A percentile compares a stretch with the other conserved stretches of the same genome.
Evolutionary conservation across 2,329 filamentous ascomycete species (phyloP).

Genomic region (Curvularia hawaiiensis): DNA sequence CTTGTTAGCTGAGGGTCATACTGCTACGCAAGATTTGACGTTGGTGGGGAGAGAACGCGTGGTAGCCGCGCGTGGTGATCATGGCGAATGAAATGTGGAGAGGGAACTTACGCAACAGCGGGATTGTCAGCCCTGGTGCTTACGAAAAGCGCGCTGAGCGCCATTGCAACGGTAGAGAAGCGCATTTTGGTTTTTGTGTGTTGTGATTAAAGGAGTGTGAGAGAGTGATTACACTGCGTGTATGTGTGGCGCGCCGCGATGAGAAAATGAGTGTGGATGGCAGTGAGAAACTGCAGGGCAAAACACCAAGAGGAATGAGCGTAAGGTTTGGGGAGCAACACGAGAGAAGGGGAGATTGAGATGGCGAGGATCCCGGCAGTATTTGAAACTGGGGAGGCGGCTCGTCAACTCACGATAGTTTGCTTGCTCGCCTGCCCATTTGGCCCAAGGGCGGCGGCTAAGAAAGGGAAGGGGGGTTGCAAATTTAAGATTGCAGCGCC

Average conservation of each 20-base stretch:
- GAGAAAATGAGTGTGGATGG: slow-evolving; percentile 34
- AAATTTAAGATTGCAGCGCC: slow-evolving; percentile 21
- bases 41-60: slow-evolving; percentile 1
- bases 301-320: slow-evolving; percentile 22
- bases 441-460: slow-evolving; percentile 26
- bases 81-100: not conserved
- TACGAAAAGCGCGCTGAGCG: slow-evolving; percentile 38
- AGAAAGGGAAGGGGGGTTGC: slow-evolving; percentile 8
- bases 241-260: slow-evolving; percentile 1
- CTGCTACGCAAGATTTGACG: not conserved
- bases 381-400: slow-evolving; percentile 32
- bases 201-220: slow-evolving; percentile 1
- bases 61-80: slow-evolving; percentile 2
- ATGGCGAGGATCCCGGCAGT: slow-evolving; percentile 27
- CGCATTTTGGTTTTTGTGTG: slow-evolving; percentile 31
- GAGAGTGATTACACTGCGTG: slow-evolving; percentile 12
- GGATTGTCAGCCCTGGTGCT: slow-evolving; percentile 34
- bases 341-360: slow-evolving; percentile 20
- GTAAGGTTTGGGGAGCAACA: slow-evolving; percentile 26
- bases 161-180: slow-evolving; percentile 32
- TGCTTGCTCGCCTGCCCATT: slow-evolving; percentile 13
- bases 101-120: slow-evolving; percentile 29
- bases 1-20: slow-evolving; percentile 16
- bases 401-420: slow-evolving; percentile 22
- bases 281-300: slow-evolving; percentile 14